Evolutionary conservation across 352 stramenopile genomes (phyloP).

Genomic region (Phytophthora sansomeana): DNA sequence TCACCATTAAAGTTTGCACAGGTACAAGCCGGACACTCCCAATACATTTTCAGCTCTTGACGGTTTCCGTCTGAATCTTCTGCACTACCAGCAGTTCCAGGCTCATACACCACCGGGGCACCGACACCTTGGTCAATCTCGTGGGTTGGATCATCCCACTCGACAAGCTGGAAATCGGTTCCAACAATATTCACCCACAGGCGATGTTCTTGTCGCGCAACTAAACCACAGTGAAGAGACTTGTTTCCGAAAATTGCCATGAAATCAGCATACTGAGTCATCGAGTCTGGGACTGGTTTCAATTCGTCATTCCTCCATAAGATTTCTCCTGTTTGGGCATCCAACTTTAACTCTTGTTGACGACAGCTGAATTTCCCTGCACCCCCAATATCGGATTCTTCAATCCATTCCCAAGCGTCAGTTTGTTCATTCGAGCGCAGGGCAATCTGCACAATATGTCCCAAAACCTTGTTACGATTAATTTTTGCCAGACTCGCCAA

Average conservation of each 20-base stretch:
- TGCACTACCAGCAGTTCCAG: constrained; percentile 10
- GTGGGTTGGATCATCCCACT: constrained; percentile 87
- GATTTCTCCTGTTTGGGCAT: constrained; percentile 90
- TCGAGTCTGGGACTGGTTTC: constrained; percentile 91
- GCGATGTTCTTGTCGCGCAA: constrained; percentile 85
- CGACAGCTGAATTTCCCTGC: constrained; percentile 74
- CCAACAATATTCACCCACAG: constrained; percentile 92
- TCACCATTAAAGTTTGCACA: constrained; percentile 90
- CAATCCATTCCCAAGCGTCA: constrained; percentile 68
- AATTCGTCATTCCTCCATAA: constrained; percentile 92
- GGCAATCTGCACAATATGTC: constrained; percentile 77
- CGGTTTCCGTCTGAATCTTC: constrained; percentile 22
- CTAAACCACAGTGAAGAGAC: constrained; percentile 88
- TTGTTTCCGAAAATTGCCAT: constrained; percentile 86
- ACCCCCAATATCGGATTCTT: constrained; percentile 61
- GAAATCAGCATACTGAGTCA: constrained; percentile 91
- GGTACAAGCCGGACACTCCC: constrained; percentile 85
- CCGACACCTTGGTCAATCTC: constrained; percentile 86
- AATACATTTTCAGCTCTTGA: constrained; percentile 89
- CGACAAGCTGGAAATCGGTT: constrained; percentile 86
- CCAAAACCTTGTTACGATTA: constrained; percentile 54
- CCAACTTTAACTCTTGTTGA: constrained; percentile 86
- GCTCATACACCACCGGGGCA: constrained; percentile 59
- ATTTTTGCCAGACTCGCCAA: constrained; percentile 42
- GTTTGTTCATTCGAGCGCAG: constrained; percentile 68